These are phyloP conservation scores for Microbotryum intermedium DNA, from an alignment of 1,284 basidiomycete species.

Conservation along the genomic window DNA sequence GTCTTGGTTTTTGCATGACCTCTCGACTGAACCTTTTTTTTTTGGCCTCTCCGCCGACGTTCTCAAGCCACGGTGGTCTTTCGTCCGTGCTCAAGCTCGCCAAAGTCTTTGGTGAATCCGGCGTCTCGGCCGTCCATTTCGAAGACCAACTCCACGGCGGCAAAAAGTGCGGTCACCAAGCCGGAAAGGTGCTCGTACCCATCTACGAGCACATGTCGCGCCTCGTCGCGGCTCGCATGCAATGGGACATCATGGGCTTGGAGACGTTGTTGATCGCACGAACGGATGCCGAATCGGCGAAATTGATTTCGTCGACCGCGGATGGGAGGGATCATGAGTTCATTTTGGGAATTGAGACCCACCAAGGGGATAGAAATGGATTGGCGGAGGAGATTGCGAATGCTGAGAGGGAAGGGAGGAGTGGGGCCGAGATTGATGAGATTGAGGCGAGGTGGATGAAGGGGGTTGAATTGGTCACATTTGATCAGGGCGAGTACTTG, in stretches of 20 bases:
- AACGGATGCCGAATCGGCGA: conserved; percentile 84
- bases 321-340: conserved; percentile 64
- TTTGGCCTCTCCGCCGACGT: not conserved
- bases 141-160: conserved; percentile 89
- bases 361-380: conserved; percentile 32
- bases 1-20: not conserved
- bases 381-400: conserved; percentile 65
- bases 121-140: conserved; percentile 77
- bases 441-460: conserved; percentile 71
- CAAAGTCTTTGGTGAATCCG: conserved; percentile 85
- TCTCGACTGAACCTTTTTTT: not conserved
- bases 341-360: conserved; percentile 56
- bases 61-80: conserved; percentile 69
- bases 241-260: conserved; percentile 75
- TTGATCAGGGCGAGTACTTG: conserved; percentile 58
- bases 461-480: conserved; percentile 66
- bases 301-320: conserved; percentile 72
- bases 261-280: conserved; percentile 83
- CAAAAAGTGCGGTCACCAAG: conserved; percentile 88
- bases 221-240: conserved; percentile 72
- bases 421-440: conserved; percentile 60
- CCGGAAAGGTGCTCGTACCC: conserved; percentile 87
- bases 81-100: conserved; percentile 96
- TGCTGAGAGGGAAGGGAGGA: conserved; percentile 61
- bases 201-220: conserved; percentile 76